Base-by-base conservation (phyloP, 306 rosid genomes). In the Rosa persica region DNA sequence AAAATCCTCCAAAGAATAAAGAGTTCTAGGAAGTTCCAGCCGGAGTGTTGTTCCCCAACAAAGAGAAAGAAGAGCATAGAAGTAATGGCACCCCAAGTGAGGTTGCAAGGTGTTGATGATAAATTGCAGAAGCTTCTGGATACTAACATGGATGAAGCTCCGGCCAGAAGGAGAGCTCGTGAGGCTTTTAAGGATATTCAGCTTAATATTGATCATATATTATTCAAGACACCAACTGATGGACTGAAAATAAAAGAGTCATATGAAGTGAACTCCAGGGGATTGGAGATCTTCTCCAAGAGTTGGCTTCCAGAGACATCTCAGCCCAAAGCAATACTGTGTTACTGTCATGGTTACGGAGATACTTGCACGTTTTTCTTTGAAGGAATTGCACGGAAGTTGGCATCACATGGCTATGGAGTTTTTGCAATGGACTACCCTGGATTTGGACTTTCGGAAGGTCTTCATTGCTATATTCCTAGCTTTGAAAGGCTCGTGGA, bases 381-480 rank as follows among this genome's bases (percentile, higher is more conserved):
- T 79, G 98, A 92, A 92, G 98, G 99, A 80, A 78, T 89, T 72
- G 99, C 99, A 8, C 87, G 97, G 79, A 93, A 89, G 87, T 79
- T 95, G 70, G 99, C 89, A 9, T 80, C 77, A 69, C 55, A 86
- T 52, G 98, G 98, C 73, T 95, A 82, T 80, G 93, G 89, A 43
- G 99, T 93, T 85, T 89, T 93, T 55, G 92, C 99, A 49, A 93
- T 95, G 97, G 99, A 95, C 82, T 95, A 89, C 82, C 98, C 98
- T 0, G 99, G 99, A 60, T 89, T 95, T 67, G 99, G 99, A 71
- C 98, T 95, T 79, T 95, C 99, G 47, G 93, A 89, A 83, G 99
- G 99, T 76, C 98, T 95, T 38, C 99, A 95, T 81, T 47, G 93
- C 83, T 83, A 81, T 83, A 84, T 95, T 82, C 85, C 88, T 15